Base-by-base conservation (phyloP, 148 eudicot species). In the Rhododendron kiyosumense region DNA sequence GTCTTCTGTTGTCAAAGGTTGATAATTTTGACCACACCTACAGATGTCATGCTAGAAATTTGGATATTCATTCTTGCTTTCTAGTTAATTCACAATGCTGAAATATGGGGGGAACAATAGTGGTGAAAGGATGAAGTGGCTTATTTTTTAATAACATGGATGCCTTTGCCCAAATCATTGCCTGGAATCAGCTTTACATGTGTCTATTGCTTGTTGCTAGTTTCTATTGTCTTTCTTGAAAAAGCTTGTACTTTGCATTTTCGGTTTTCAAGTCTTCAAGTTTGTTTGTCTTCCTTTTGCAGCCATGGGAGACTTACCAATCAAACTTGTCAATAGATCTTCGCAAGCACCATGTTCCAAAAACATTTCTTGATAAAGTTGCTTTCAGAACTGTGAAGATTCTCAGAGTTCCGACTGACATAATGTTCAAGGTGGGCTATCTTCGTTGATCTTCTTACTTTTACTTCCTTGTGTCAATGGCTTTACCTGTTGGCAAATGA, bases 221-320 rank as follows among this genome's bases (percentile, higher is more conserved):
- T 54, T 30, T 41, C 26, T 38, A 24, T 75, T 51, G 24, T 57
- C 63, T 34, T 32, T 20, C 24, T 84, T 46, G 41, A 69, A 79
- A 65, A 34, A 51, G 36, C 49, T 83, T 59, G 45, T 8, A 26
- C 26, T 83, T 3, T 83, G 2, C 11, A 65, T 83, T 41, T 36
- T 24, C 54, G 15, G 24, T 67, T 51, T 75, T 48, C 46, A 45
- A 74, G 7, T 28, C 28, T 81, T 30, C 28, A 3, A 45, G 63
- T 15, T 26, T 15, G 7, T 18, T 76, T 78, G 41, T 30, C 34
- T 67, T 41, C 34, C 45, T 76, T 86, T 61, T 88, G 90, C 87
- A 95, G 98, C 98, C 98, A 75, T 93, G 95, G 96, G 96, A 95
- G 38, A 87, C 95, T 17, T 94, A 95, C 79, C 87, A 85, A 73